phyloP scores from a whole-genome alignment of 2,329 filamentous ascomycete genomes.

The Fusarium marasasianum region DNA sequence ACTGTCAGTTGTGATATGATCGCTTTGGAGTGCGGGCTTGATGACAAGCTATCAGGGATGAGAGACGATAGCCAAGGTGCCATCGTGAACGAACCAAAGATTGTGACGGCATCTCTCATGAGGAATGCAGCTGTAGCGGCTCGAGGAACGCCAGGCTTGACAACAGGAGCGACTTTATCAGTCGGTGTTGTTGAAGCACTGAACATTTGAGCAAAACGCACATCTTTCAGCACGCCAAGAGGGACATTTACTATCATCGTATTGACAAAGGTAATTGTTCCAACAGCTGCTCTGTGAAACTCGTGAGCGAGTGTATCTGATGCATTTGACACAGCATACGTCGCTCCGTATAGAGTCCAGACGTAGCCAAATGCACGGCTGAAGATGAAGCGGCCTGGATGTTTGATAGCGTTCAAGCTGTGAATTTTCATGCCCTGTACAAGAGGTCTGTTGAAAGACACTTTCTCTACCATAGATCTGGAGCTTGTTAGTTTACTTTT shows the following conservation, averaged over 20 bases:
- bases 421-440: conserved; percentile 23
- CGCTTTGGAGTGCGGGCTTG: conserved; percentile 40
- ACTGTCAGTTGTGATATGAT: conserved; percentile 44
- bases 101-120: conserved; percentile 44
- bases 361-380: conserved; percentile 41
- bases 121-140: conserved; percentile 42
- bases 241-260: conserved; percentile 47
- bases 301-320: conserved; percentile 41
- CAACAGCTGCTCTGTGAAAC: conserved; percentile 39
- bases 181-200: conserved; percentile 18
- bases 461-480: conserved; percentile 38
- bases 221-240: conserved; percentile 46
- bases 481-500: neutral
- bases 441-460: conserved; percentile 32
- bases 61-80: conserved; percentile 39
- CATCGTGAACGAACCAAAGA: conserved; percentile 47
- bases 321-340: conserved; percentile 43
- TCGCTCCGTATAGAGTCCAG: conserved; percentile 45
- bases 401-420: conserved; percentile 19
- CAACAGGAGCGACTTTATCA: conserved; percentile 1
- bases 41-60: conserved; percentile 40
- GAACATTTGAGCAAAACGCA: conserved; percentile 45
- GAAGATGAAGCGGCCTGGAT: conserved; percentile 39
- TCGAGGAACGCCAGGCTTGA: conserved; percentile 26
- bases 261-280: conserved; percentile 40